Conservation (phyloP, 345 rosid species). For the Sisymbrium irio region DNA sequence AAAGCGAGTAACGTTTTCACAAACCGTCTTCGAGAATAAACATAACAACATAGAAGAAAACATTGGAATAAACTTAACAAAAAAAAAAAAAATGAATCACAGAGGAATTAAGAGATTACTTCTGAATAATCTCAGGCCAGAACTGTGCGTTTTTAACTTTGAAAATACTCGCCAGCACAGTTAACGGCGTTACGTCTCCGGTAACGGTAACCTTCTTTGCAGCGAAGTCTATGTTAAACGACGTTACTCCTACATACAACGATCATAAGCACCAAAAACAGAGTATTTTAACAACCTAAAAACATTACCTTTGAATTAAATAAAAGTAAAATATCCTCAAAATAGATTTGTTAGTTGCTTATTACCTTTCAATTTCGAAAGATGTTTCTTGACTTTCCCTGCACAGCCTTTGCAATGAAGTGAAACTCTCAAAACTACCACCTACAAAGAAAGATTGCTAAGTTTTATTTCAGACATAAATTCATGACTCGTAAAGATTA, state of each 20-base stretch:
- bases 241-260: conserved; percentile 67
- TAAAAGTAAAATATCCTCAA: neutral
- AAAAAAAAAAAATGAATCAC: no score
- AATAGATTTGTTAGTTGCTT: neutral
- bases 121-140: conserved; percentile 50
- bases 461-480: neutral
- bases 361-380: conserved; percentile 83
- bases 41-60: neutral
- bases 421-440: conserved; percentile 88
- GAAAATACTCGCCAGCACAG: conserved; percentile 72
- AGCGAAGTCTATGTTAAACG: conserved; percentile 77
- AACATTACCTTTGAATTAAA: neutral
- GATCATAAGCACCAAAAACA: conserved; percentile 1
- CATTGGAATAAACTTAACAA: no score
- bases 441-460: conserved; percentile 39
- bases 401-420: conserved; percentile 93
- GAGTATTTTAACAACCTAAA: neutral
- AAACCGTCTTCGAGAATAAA: conserved; percentile 2
- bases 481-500: neutral
- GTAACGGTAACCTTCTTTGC: conserved; percentile 88
- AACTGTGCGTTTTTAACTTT: conserved; percentile 89
- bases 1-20: neutral
- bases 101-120: neutral
- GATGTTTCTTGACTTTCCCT: conserved; percentile 86
- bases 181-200: conserved; percentile 76